Evolutionary conservation across 129 eudicot genomes (phyloP).

Genomic region (Flaveria linearis): DNA sequence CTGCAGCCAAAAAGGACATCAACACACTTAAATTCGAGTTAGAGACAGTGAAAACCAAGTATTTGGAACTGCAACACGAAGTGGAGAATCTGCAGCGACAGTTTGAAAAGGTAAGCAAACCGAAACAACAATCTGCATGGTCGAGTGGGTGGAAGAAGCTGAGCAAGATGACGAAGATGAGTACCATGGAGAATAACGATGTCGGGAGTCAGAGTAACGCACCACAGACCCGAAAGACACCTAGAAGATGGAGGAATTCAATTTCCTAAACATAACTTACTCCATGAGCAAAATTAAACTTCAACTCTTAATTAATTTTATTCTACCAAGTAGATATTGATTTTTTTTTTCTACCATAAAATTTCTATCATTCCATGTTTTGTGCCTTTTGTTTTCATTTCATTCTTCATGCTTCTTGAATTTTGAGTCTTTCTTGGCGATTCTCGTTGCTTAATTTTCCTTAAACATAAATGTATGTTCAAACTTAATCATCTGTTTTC

Average conservation of each 20-base stretch:
- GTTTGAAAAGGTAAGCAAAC: not conserved
- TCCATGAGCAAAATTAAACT: no score
- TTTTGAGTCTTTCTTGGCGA: no score
- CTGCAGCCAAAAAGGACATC: not conserved
- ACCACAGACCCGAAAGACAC: not conserved
- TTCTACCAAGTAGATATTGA: no score
- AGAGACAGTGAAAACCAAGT: not conserved
- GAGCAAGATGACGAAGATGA: conserved; percentile 1
- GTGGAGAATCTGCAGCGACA: not conserved
- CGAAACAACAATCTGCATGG: not conserved
- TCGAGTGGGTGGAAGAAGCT: conserved; percentile 6
- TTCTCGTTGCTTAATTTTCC: no score
- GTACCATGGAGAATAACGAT: not conserved
- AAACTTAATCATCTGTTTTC: no score
- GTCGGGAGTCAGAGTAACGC: not conserved
- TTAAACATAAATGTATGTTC: no score
- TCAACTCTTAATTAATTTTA: no score
- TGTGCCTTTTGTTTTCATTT: no score
- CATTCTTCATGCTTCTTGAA: no score
- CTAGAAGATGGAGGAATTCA: not conserved
- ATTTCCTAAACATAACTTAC: not conserved
- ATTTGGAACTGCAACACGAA: not conserved
- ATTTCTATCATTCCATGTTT: no score
- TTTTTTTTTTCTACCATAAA: no score
- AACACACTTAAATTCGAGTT: not conserved